Evolutionary conservation across 768 basidiomycete genomes (phyloP), one percentile per base, ranked within the genome.

Genomic region (Collybiopsis luxurians): DNA sequence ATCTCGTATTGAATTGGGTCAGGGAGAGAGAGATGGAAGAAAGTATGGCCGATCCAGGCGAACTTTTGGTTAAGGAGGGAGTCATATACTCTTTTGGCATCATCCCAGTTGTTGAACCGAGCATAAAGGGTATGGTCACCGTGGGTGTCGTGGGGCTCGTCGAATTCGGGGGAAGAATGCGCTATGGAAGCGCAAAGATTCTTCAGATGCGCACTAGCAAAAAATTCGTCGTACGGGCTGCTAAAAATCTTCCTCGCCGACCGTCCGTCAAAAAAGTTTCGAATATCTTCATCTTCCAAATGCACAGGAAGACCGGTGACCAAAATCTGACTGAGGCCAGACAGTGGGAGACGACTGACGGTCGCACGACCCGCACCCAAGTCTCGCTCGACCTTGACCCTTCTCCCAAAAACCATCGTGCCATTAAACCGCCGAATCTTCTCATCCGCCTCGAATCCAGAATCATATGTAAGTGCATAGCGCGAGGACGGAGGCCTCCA

Each of bases 1-100:
- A 83, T 77, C 13, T 73, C 72, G 65, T 84, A 87, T 48, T 78
- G 70, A 59, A 81, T 71, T 0, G 81, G 79, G 60, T 76, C 71
- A 0, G 81, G 80, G 45, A 82, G 76, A 26, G 70, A 71, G 19
- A 77, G 60, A 56, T 72, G 73, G 34, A 81, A 59, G 17, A 52
- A 54, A 2, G 73, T 71, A 36, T 69, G 71, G 1, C 70, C 69
- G 15, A 75, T 54, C 28, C 58, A 65, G 9, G 55, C 44, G 21
- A 74, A 67, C 7, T 63, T 63, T 30, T 64, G 71, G 5, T 68
- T 66, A 4, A 69, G 64, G 36, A 85, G 69, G 19, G 56, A 61
- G 4, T 70, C 68, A 24, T 73, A 66, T 6, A 76, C 77, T 1
- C 59, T 49, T 40, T 80, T 73, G 2, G 81, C 81, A 6, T 70